Evolutionary conservation across 148 eudicot genomes (phyloP).

Genomic region (Pouteria glomerata): DNA sequence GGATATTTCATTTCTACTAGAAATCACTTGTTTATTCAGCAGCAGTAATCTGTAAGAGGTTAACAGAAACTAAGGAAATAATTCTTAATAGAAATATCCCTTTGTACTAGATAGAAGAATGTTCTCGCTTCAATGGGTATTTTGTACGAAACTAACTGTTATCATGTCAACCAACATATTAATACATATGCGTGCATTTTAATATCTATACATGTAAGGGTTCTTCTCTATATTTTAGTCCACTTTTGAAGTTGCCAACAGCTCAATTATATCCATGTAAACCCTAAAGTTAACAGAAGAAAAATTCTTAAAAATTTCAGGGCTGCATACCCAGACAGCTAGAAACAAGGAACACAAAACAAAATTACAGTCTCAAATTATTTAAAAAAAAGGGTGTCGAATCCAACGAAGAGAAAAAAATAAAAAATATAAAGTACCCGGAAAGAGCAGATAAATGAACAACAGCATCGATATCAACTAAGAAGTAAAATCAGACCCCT

Average conservation of each 20-base stretch:
- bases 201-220: neutral
- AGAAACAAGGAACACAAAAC: neutral
- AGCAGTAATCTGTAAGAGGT: neutral
- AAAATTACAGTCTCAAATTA: neutral
- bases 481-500: neutral
- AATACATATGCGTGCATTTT: neutral
- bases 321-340: neutral
- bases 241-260: neutral
- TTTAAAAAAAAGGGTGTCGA: neutral
- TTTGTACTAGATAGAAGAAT: neutral
- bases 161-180: neutral
- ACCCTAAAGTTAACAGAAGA: slow-evolving; percentile 7
- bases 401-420: neutral
- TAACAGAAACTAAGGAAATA: neutral
- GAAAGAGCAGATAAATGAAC: neutral
- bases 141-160: neutral
- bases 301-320: neutral
- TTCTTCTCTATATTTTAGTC: neutral
- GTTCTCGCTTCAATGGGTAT: neutral
- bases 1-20: neutral
- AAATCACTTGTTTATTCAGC: neutral
- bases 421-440: neutral
- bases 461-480: neutral
- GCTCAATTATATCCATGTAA: neutral
- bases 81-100: neutral